Base-by-base conservation (phyloP, 2,329 filamentous ascomycete species). In the Aspergillus carbonarius region DNA sequence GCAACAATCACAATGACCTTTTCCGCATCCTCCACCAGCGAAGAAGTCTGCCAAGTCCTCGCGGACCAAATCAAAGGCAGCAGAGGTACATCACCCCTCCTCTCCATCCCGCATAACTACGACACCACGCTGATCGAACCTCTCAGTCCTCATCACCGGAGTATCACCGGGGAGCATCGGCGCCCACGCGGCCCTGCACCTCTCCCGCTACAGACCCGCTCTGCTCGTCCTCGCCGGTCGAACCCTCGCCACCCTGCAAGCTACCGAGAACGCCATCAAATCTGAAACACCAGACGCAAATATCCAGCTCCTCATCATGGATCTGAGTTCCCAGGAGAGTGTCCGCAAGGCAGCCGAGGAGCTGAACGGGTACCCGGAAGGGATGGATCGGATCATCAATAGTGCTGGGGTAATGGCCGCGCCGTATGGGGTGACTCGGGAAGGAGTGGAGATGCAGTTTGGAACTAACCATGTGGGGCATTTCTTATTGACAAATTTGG, bases 361-460 rank as follows among this genome's bases (percentile, higher is more conserved):
- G 15, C 12, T 52, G 23, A 44, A 25, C 2, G 35, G 12, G 2
- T 50, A 49, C 10, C 13, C 18, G 1, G 54, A 34, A 34, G 34
- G 40, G 9, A 39, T 57, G 2, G 55, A 57, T 9, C 37, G 32
- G 17, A 8, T 57, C 1, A 47, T 57, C 27, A 57, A 57, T 13
- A 46, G 23, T 5, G 55, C 48, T 1, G 55, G 55, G 3, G 4
- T 52, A 7, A 57, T 57, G 55, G 55, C 55, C 5, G 5, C 48
- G 7, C 48, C 55, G 3, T 57, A 47, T 18, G n/a, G 37, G 3
- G 17, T 39, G 1, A 57, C 55, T 0, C 1, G n/a, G 10, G 55
- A 57, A 1, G 55, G 55, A 10, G 51, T 52, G 27, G 55, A 57
- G n/a, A 5, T 25, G 13, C 55, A 57, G 18, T 57, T 57, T n/a